phyloP scores from a whole-genome alignment of 192 early-diverging fungal species.

The Allomyces javanicus region DNA sequence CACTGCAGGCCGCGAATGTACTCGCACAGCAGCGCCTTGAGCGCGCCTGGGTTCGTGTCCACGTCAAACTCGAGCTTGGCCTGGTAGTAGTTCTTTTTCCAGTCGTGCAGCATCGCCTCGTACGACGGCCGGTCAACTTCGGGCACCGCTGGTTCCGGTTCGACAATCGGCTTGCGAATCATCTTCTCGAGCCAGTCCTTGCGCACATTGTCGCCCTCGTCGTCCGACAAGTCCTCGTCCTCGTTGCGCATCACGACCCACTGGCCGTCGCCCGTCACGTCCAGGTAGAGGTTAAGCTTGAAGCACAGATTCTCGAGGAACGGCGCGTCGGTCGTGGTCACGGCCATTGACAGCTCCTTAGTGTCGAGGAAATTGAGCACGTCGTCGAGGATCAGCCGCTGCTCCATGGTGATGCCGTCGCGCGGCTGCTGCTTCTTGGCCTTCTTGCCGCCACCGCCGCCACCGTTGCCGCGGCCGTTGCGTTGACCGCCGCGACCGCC shows the following conservation, averaged over 20 bases:
- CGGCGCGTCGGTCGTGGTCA: not conserved
- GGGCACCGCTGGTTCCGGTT: not conserved
- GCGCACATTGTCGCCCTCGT: conserved; percentile 1
- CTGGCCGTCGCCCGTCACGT: not conserved
- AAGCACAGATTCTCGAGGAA: not conserved
- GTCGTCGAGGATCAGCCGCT: not conserved
- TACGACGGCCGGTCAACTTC: not conserved
- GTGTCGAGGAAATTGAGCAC: not conserved
- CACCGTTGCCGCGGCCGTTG: not conserved
- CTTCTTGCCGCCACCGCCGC: not conserved
- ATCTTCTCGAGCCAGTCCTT: not conserved
- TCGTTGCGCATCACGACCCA: not conserved
- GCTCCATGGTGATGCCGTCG: not conserved
- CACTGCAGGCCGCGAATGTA: conserved; percentile 94
- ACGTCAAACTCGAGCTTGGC: not conserved
- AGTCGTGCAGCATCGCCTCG: conserved; percentile 1
- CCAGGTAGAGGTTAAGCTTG: not conserved
- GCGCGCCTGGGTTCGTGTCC: not conserved
- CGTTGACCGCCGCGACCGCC: conserved; percentile 4
- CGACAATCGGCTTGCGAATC: not conserved
- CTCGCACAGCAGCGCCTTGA: conserved; percentile 19
- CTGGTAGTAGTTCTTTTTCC: conserved; percentile 4
- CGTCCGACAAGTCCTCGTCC: conserved; percentile 4
- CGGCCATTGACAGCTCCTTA: not conserved
- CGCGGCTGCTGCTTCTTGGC: not conserved